Evolutionary conservation across 1,284 basidiomycete genomes (phyloP).

Genomic region (Inonotus hispidus): DNA sequence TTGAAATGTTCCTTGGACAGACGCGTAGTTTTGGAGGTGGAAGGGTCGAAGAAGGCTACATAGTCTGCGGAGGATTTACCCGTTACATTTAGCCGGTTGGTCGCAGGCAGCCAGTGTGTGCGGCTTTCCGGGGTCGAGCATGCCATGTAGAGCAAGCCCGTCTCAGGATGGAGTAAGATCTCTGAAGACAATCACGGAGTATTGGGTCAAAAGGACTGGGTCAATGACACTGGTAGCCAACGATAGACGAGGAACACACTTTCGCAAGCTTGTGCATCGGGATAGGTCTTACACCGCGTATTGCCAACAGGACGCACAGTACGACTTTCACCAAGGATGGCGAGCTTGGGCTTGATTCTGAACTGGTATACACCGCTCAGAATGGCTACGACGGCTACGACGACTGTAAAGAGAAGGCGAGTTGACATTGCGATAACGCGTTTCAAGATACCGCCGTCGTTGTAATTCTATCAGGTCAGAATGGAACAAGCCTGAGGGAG

Average conservation of each 20-base stretch:
- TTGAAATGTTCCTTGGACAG: slow-evolving; percentile 40
- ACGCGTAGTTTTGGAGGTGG: slow-evolving; percentile 39
- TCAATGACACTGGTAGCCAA: neutral
- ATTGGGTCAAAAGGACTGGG: too few species aligned
- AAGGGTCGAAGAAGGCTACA: slow-evolving; percentile 56
- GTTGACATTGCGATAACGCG: neutral
- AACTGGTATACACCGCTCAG: slow-evolving; percentile 35
- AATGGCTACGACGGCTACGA: slow-evolving; percentile 13
- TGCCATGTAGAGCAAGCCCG: slow-evolving; percentile 62
- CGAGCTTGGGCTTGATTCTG: slow-evolving; percentile 37
- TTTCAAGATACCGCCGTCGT: too few species aligned
- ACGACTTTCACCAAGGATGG: slow-evolving; percentile 39
- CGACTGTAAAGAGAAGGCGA: slow-evolving; percentile 5
- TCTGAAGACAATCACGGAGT: slow-evolving; percentile 43
- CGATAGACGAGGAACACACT: slow-evolving; percentile 34
- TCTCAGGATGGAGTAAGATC: slow-evolving; percentile 47
- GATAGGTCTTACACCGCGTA: slow-evolving; percentile 41
- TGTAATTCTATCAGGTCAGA: too few species aligned
- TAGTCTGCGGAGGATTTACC: slow-evolving; percentile 46
- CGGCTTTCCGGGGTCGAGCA: slow-evolving; percentile 55
- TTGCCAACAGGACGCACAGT: slow-evolving; percentile 40
- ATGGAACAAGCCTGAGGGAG: too few species aligned
- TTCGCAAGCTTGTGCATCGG: slow-evolving; percentile 57
- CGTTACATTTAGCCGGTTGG: slow-evolving; percentile 39
- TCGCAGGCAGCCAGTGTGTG: slow-evolving; percentile 50